Evolutionary conservation across 257 asterid species (phyloP), one percentile per base, ranked within the genome.

Genomic region (Ophiorrhiza pumila): DNA sequence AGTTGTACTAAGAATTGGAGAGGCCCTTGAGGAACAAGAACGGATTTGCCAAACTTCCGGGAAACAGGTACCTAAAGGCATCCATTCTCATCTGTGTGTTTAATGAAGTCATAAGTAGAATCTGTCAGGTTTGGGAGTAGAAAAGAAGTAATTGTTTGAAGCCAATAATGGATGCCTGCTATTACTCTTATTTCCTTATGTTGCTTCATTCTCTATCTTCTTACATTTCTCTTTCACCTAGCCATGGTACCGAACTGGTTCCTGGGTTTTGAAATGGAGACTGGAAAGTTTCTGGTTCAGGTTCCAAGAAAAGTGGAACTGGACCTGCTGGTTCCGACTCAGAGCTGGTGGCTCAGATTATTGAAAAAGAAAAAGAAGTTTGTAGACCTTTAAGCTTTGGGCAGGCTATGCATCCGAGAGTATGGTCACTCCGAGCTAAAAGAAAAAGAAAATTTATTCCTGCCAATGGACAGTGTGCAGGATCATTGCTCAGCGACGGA

Each of bases 1-100:
- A 61, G 99, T 94, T 56, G 97, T 94, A 67, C 95, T 86, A 72
- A 87, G 97, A 88, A 91, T 94, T 14, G 99, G 99, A 39, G 92
- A 91, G 80, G 97, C 99, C 68, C 96, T 94, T 50, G 96, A 86
- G 3, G 99, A 94, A 77, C 97, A 94, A 84, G 99, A 94, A 78
- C 82, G 85, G 73, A 85, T 81, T 62, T 74, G 74, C 82, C 90
- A 83, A 31, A 76, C 90, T 77, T 83, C 96, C 15, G 97, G 87
- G 66, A 89, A 86, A 62, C 94, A 87, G 83, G 87, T 83, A 58
- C 41, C 15, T 29, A 8, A 23, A 42, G 61, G 25, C 63, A 23
- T 47, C 32, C 22, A 2, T 34, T 29, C 14, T 52, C 47, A 43
- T 43, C 47, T 55, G 46, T 47, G 0, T 64, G 31, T 25, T 29